Base-by-base conservation (phyloP, 345 rosid genomes). In the Eucalyptus cloeziana region DNA sequence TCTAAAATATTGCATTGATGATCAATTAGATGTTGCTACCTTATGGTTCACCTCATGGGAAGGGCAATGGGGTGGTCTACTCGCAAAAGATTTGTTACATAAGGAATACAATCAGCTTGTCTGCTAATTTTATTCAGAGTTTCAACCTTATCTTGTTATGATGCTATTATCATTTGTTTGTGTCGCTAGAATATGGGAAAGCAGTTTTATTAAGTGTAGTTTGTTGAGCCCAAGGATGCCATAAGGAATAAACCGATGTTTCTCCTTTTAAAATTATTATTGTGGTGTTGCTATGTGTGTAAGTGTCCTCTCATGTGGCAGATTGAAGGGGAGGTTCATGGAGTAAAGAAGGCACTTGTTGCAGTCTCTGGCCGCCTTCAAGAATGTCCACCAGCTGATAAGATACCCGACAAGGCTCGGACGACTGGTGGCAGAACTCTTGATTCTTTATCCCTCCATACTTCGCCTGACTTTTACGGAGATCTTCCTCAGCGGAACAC, bases 241-340 rank as follows among this genome's bases (percentile, higher is more conserved):
- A 76, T 40, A 76, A 44, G 64, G n/a, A 51, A 85, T 49, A 11
- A 52, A 45, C 13, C 3, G 45, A 37, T 37, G 43, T 86, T 33
- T 33, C 85, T 76, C 47, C 85, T 40, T 31, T 88, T 76, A 40
- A 21, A 79, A 88, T 76, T 37, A 37, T 80, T 64, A 51, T 83
- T 31, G 40, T 21, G 45, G 37, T 22, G 49, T 89, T 13, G n/a
- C 52, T 69, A 80, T 67, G 40, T 90, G 86, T 90, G 85, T 85
- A 85, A 89, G 52, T 47, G 47, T 86, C 89, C 79, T 30, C 52
- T 89, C 37, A 87, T 90, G 86, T 91, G 90, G 91, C 94, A 97
- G 99, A 94, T 97, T 79, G 99, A 96, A 91, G 99, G 99, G 58
- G 95, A 87, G 92, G 95, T 93, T 86, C 89, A 87, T 56, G 94